phyloP scores from a whole-genome alignment of 1,284 basidiomycete genomes.

The Anthracocystis setariae region DNA sequence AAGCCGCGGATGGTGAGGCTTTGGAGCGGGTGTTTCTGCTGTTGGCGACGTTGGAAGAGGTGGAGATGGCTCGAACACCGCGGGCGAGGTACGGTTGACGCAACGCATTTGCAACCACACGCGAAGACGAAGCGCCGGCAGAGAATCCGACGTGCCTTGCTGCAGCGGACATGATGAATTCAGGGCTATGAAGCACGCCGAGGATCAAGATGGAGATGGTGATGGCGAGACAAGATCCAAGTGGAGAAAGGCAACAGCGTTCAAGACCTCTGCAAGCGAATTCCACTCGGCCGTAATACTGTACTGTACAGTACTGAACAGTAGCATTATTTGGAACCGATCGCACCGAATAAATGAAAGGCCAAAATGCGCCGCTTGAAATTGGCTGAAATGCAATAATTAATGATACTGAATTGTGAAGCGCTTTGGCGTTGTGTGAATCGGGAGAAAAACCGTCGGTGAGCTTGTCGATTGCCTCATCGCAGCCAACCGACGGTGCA shows the following conservation, averaged over 20 bases:
- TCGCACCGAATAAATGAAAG: too few relatives aligned
- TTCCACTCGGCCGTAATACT: constrained; percentile 6
- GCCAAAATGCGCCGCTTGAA: too few relatives aligned
- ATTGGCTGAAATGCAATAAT: neutral
- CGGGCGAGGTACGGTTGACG: constrained; percentile 16
- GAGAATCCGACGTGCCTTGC: constrained; percentile 23
- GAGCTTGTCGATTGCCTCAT: constrained; percentile 19
- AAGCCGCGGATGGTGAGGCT: constrained; percentile 6
- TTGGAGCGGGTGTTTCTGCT: constrained; percentile 15
- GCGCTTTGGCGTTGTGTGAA: neutral
- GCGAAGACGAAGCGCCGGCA: constrained; percentile 28
- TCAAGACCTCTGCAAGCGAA: neutral
- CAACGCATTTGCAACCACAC: constrained; percentile 11
- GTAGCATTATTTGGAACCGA: neutral
- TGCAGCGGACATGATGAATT: constrained; percentile 23
- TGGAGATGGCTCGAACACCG: constrained; percentile 18
- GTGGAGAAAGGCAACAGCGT: too few relatives aligned
- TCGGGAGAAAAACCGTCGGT: constrained; percentile 1
- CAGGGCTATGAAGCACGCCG: neutral
- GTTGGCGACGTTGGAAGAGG: constrained; percentile 4
- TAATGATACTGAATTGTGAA: too few relatives aligned
- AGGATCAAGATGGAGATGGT: constrained; percentile 6
- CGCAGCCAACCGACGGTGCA: constrained; percentile 2
- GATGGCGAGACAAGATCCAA: too few relatives aligned
- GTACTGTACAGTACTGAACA: too few relatives aligned